A percentile compares a stretch with the other conserved stretches of the same genome.
Evolutionary conservation across 2,329 filamentous ascomycete species (phyloP).

Genomic region (Alternaria panax): DNA sequence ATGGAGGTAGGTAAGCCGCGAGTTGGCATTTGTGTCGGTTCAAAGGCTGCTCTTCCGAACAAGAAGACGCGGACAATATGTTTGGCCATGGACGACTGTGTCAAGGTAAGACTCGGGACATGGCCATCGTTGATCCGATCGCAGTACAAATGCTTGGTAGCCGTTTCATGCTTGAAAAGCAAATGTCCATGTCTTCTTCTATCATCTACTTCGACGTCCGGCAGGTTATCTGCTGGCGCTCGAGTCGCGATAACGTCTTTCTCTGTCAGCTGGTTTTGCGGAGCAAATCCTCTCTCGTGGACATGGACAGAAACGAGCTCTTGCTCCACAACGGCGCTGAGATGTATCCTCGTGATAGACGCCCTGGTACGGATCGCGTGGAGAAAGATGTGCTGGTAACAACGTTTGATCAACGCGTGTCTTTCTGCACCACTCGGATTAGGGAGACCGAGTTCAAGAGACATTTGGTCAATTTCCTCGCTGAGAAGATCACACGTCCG

Average conservation of each 20-base stretch:
- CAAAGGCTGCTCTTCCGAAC: background rate
- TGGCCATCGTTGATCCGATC: background rate
- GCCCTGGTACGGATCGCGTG: slow-evolving; percentile 1
- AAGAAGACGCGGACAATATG: slow-evolving; percentile 10
- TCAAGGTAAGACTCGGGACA: background rate
- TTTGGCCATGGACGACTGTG: slow-evolving; percentile 1
- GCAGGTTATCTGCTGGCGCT: background rate
- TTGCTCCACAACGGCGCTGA: background rate
- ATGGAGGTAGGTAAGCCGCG: background rate
- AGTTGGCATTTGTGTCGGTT: background rate
- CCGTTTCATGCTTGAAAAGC: background rate
- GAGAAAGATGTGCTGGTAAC: slow-evolving; percentile 9
- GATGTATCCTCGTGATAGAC: too few relatives aligned
- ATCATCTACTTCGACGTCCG: background rate
- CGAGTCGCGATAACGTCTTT: background rate
- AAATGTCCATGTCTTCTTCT: background rate
- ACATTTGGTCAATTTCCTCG: background rate
- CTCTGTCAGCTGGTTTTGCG: too few relatives aligned
- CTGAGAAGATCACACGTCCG: background rate
- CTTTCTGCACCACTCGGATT: background rate
- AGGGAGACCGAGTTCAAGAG: background rate
- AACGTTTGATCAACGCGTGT: background rate
- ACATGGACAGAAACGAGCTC: background rate
- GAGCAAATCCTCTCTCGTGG: too few relatives aligned
- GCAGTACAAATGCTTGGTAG: slow-evolving; percentile 1